Percentiles rank a stretch among this genome's conserved stretches.
These are phyloP conservation scores for Phytophthora sp. DNA, from an alignment of 352 stramenopile genomes.

Conservation along the genomic window DNA sequence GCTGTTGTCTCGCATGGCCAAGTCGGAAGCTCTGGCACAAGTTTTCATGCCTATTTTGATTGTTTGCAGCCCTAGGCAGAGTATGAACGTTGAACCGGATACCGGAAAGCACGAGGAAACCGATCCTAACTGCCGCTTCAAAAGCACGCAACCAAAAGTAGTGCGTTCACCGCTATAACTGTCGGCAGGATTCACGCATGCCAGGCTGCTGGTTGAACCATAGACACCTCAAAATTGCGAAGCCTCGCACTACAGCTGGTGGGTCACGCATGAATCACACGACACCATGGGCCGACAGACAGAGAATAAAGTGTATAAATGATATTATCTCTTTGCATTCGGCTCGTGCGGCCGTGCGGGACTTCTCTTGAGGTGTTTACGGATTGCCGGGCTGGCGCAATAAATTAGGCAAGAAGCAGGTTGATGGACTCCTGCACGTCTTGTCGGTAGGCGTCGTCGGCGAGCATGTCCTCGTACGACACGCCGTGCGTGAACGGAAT, in stretches of 20 bases:
- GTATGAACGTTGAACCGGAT: neutral
- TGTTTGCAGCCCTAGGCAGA: neutral
- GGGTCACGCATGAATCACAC: neutral
- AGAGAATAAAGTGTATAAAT: constrained; percentile 23
- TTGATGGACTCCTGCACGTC: constrained; percentile 61
- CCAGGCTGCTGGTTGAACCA: too few relatives aligned
- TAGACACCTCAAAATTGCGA: too few relatives aligned
- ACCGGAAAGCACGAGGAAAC: constrained; percentile 1
- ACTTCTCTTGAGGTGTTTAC: constrained; percentile 30
- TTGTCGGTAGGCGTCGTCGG: constrained; percentile 56
- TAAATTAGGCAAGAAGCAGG: constrained; percentile 60
- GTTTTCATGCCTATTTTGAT: too few relatives aligned
- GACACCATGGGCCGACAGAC: too few relatives aligned
- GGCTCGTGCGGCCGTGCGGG: constrained; percentile 3
- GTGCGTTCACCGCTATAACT: too few relatives aligned
- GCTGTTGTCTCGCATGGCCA: too few relatives aligned
- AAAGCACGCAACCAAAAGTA: neutral
- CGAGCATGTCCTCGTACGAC: constrained; percentile 46
- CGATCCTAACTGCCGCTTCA: constrained; percentile 14
- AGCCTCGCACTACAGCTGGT: neutral
- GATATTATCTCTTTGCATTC: constrained; percentile 39
- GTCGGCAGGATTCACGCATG: too few relatives aligned
- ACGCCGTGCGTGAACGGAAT: constrained; percentile 55
- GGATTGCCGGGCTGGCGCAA: constrained; percentile 28
- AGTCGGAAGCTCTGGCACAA: too few relatives aligned